Evolutionary conservation across 441 rosid species (phyloP), one percentile per base, ranked within the genome.

Genomic region (Mallotus japonicus): DNA sequence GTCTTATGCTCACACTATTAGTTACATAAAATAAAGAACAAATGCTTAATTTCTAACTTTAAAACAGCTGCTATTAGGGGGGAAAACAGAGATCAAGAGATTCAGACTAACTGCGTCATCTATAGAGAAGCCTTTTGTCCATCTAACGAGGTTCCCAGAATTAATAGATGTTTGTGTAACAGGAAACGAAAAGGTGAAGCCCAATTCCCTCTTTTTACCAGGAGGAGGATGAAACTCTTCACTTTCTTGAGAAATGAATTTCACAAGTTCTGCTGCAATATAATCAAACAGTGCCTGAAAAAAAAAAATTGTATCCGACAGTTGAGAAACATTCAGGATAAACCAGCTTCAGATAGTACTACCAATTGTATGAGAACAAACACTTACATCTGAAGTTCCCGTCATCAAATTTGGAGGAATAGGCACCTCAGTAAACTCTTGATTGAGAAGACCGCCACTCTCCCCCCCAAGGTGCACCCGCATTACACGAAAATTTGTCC

Each of bases 111-210:
- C 98, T 54, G 87, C 67, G 40, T 94, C 99, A 72, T 91, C 93
- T 40, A 95, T 89, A 28, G 89, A 88, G 83, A 92, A 95, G 62
- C 98, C 99, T 77, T 92, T 95, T 8, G 98, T 95, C 99, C 99
- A 95, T 66, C 87, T 89, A 75, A 91, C 92, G 76, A 95, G 94
- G 67, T 84, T 84, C 77, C 99, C 99, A 5, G 99, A 87, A 2
- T 92, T 77, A 78, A 95, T 84, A 60, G 98, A 92, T 58, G 87
- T 87, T 82, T 85, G 89, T 62, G 75, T 69, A 53, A 87, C 88
- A 20, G 99, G 99, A 79, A 92, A 92, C 5, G 98, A 95, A 83
- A 92, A 95, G 71, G 99, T 91, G 82, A 95, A 95, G 49, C 99
- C 99, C 65, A 92, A 69, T 75, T 95, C 99, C 78, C 98, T 90